Evolutionary conservation across 164 flowering plant genomes (phyloP).

Genomic region (Vitis amurensis): DNA sequence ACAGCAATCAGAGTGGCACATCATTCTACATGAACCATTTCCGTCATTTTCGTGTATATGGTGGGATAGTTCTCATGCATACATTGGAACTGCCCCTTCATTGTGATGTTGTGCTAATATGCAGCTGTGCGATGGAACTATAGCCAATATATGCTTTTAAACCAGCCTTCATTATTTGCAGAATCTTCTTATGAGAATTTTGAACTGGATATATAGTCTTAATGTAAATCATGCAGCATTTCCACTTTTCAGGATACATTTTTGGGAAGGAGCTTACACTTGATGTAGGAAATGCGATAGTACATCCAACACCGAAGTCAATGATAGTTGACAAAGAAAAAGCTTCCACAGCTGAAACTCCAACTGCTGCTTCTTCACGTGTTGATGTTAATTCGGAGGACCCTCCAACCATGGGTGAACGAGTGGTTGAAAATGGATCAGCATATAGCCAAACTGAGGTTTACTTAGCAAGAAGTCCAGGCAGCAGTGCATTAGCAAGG

Average conservation of each 20-base stretch:
- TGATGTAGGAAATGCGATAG: constrained; percentile 76
- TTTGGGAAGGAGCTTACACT: constrained; percentile 87
- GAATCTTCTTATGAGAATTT: background rate
- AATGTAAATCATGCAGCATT: background rate
- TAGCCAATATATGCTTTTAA: too few relatives aligned
- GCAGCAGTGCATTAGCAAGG: constrained; percentile 32
- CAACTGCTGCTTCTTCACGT: constrained; percentile 27
- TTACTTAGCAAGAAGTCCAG: constrained; percentile 53
- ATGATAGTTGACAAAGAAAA: constrained; percentile 32
- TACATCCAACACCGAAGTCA: constrained; percentile 67
- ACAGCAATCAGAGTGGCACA: background rate
- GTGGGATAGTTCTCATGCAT: background rate
- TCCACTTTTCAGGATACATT: constrained; percentile 56
- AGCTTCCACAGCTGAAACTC: constrained; percentile 27
- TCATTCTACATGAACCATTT: background rate
- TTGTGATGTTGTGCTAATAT: background rate
- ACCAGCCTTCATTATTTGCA: background rate
- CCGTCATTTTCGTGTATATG: background rate
- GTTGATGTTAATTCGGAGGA: constrained; percentile 48
- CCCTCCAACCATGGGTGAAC: constrained; percentile 31
- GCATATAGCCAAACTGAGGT: constrained; percentile 41
- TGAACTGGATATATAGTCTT: background rate
- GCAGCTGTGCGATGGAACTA: too few relatives aligned
- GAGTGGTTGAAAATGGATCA: constrained; percentile 37
- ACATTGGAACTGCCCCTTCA: background rate